Conservation (phyloP, 129 eudicot genomes). For the Rutidosis leptorrhynchoides region DNA sequence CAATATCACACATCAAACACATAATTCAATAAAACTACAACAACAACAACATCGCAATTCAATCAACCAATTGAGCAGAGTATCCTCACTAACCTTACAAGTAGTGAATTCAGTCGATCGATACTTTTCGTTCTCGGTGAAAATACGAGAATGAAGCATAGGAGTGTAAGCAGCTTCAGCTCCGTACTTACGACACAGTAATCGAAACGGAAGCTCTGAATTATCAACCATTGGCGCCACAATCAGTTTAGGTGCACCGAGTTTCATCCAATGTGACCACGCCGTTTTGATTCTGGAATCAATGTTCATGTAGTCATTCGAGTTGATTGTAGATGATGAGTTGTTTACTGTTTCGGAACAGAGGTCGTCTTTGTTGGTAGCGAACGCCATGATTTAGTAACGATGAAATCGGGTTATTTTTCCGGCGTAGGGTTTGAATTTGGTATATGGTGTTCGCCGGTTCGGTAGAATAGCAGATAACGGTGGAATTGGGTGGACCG, state of each 20-base stretch:
- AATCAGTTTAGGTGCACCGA: conserved; percentile 72
- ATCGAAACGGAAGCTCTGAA: conserved; percentile 85
- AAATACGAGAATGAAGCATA: conserved; percentile 79
- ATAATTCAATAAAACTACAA: not conserved
- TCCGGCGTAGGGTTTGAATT: conserved; percentile 6
- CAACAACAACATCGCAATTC: not conserved
- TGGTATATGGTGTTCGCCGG: not conserved
- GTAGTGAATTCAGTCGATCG: conserved; percentile 73
- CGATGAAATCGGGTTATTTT: not conserved
- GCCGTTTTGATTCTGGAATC: conserved; percentile 68
- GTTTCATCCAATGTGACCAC: conserved; percentile 89
- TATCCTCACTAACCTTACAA: conserved; percentile 57
- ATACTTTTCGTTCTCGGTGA: conserved; percentile 68
- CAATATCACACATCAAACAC: not conserved
- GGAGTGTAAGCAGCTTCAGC: conserved; percentile 94
- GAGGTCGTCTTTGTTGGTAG: conserved; percentile 28
- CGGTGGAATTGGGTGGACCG: conserved; percentile 21
- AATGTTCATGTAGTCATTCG: conserved; percentile 42
- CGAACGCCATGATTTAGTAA: conserved; percentile 33
- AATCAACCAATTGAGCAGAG: not conserved
- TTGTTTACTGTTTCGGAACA: conserved; percentile 13
- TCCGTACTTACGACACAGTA: conserved; percentile 84
- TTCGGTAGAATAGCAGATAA: not conserved
- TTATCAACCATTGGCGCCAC: conserved; percentile 94
- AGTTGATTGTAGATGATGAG: conserved; percentile 23